Percentiles rank a stretch among this genome's conserved stretches.
Conservation (phyloP, 192 early-diverging fungal genomes). For the Podochytrium sp. region DNA sequence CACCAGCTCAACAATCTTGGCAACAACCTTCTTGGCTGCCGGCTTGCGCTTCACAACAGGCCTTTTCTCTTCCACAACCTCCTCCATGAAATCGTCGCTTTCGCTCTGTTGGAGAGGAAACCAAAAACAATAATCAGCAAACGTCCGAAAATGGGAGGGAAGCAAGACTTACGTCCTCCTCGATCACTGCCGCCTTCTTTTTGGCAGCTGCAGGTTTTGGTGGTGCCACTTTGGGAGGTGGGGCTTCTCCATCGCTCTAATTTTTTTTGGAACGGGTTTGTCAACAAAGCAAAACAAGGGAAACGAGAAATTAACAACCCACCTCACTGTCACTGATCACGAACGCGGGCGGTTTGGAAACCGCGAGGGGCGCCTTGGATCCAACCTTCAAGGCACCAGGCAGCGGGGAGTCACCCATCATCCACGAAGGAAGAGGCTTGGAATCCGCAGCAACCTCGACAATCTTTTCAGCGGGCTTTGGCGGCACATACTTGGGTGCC, state of each 20-base stretch:
- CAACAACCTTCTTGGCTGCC: too few species aligned
- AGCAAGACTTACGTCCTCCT: not conserved
- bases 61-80: not conserved
- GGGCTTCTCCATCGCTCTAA: not conserved
- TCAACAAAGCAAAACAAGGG: not conserved
- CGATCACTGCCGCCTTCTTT: slow-evolving; percentile 1
- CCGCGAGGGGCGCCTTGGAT: not conserved
- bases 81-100: not conserved
- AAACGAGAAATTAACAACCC: not conserved
- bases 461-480: not conserved
- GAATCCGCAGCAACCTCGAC: not conserved
- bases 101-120: not conserved
- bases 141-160: not conserved
- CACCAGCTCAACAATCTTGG: too few species aligned
- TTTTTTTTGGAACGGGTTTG: not conserved
- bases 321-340: slow-evolving; percentile 23
- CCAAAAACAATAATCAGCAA: not conserved
- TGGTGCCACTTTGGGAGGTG: not conserved
- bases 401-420: slow-evolving; percentile 11
- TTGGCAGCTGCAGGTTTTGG: not conserved
- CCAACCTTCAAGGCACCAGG: slow-evolving; percentile 4
- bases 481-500: slow-evolving; percentile 20
- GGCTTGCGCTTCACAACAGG: not conserved
- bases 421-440: slow-evolving; percentile 16
- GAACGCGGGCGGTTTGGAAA: not conserved